Base-by-base conservation (phyloP, 352 stramenopile genomes). In the Globisporangium orthogonon region DNA sequence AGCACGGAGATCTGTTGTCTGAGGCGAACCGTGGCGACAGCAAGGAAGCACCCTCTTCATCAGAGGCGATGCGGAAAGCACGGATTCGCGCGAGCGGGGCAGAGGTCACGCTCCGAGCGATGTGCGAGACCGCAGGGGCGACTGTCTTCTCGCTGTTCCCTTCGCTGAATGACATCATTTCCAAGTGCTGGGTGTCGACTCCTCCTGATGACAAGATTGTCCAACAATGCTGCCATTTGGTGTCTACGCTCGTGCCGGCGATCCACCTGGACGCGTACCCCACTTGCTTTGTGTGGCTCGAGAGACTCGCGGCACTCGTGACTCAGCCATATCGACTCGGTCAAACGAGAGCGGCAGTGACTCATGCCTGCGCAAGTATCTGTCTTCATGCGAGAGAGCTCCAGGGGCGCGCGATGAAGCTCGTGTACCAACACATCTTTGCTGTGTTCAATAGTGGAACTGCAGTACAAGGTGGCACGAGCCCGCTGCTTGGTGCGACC, bases 361-460 rank as follows among this genome's bases (percentile, higher is more conserved):
- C 78, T 18, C 59, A 70, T 40, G 69, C 75, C 2, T 62, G 87
- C 49, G 73, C 71, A 29, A 64, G n/a, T 9, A 75, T 89, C 62
- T 86, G 71, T 59, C 70, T 67, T 23, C 56, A 66, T 40, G 59
- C 74, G 7, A 39, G 41, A 4, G 46, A 43, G 9, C 54, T 69
- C 33, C 76, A 66, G 11, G 55, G 74, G 62, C 53, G 62, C 23
- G 71, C 71, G 15, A 86, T 87, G 73, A 44, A 76, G 18, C 37
- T 76, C 40, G 54, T 90, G 28, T 89, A 87, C 33, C 60, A 62
- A 2, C 67, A 63, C 7, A 53, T 89, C 14, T 86, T 92, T 54
- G 47, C 53, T 31, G 58, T 43, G 17, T 77, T 80, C 54, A 61
- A 53, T 18, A 15, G 28, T 15, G n/a, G 40, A 7, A 33, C 13